Evolutionary conservation across 1,284 basidiomycete species (phyloP).

Genomic region (Papiliotrema fonsecae): DNA sequence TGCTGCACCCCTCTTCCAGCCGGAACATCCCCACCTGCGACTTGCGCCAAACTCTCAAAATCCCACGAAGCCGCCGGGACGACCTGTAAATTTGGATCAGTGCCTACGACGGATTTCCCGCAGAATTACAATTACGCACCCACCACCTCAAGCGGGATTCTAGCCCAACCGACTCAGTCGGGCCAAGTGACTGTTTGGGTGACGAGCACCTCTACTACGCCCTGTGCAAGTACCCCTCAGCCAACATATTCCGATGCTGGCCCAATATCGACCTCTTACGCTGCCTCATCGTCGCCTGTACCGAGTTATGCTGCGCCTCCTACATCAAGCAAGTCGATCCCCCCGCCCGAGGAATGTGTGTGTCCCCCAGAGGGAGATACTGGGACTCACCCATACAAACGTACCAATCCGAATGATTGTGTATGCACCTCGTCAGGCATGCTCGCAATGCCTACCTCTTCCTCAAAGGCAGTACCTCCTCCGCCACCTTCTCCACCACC

Average conservation of each 20-base stretch:
- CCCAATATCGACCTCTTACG: neutral
- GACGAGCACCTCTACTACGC: constrained; percentile 3
- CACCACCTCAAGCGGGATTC: neutral
- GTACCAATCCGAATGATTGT: neutral
- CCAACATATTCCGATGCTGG: neutral
- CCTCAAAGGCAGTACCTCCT: neutral
- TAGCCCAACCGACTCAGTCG: neutral
- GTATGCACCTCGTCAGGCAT: neutral
- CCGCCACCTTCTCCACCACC: neutral
- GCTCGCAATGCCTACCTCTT: neutral
- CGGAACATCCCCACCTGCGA: constrained; percentile 1
- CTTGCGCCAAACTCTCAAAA: neutral
- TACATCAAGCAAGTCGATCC: neutral
- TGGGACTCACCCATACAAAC: neutral
- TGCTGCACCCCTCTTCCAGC: constrained; percentile 7
- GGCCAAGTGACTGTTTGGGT: constrained; percentile 2
- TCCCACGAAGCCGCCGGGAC: neutral
- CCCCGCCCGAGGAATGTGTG: too few relatives aligned
- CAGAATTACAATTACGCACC: constrained; percentile 1
- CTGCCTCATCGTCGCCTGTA: neutral
- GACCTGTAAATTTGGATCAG: constrained; percentile 6
- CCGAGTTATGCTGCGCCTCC: neutral
- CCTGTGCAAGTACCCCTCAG: neutral
- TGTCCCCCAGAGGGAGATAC: neutral
- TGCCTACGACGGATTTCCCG: constrained; percentile 7